These are phyloP conservation scores for Neltuma alba DNA, from an alignment of 306 rosid species.

Conservation along the genomic window DNA sequence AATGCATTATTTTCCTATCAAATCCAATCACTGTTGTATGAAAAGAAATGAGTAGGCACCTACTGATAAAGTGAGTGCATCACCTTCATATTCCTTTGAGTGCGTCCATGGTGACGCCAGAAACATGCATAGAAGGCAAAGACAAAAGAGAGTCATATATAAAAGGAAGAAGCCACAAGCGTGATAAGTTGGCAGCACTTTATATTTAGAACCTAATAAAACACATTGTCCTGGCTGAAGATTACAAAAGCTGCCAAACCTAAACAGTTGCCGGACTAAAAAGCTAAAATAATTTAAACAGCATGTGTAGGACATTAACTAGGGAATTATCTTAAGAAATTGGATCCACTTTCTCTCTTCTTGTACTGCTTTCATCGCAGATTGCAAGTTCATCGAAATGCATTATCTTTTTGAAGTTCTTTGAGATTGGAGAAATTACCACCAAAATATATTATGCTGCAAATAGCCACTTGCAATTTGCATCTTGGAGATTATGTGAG, in stretches of 20 bases:
- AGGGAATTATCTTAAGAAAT: too few relatives aligned
- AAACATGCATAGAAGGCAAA: not conserved
- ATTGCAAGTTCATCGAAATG: not conserved
- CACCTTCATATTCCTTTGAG: not conserved
- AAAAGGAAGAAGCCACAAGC: constrained; percentile 10
- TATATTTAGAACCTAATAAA: not conserved
- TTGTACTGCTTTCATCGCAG: not conserved
- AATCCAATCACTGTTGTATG: not conserved
- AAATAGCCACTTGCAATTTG: not conserved
- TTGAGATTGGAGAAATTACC: not conserved
- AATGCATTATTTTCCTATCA: not conserved
- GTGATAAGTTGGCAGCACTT: constrained; percentile 3
- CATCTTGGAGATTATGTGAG: not conserved
- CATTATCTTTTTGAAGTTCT: not conserved
- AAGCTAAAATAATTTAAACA: not conserved
- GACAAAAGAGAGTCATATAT: constrained; percentile 4
- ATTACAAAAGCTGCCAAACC: constrained; percentile 24
- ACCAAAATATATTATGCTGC: not conserved
- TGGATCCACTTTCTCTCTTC: not conserved
- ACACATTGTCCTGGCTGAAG: not conserved
- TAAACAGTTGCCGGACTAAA: constrained; percentile 4
- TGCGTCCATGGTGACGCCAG: constrained; percentile 4
- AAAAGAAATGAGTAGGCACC: not conserved
- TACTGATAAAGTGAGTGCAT: not conserved
- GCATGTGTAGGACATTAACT: not conserved